Evolutionary conservation across 352 stramenopile genomes (phyloP), one percentile per base, ranked within the genome.

Genomic region (Phytophthora litchii): DNA sequence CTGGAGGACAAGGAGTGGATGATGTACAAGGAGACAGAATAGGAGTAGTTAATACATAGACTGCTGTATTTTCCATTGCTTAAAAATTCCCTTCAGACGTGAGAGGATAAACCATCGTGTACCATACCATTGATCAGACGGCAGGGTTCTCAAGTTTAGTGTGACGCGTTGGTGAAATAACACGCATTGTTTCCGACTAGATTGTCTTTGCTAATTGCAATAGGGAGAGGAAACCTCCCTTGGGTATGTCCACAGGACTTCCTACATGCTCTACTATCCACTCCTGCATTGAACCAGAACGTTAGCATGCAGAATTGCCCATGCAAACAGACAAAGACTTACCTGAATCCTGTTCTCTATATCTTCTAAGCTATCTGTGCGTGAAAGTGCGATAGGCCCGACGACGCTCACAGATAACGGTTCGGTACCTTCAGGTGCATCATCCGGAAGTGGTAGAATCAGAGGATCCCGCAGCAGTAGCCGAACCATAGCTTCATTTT

Each of bases 1-100:
- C 66, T 89, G 25, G 76, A 87, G 45, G 67, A 85, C 31, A 87
- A 86, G 44, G 79, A 89, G 52, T 83, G 77, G 71, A 87, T 89
- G 79, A 89, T 87, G 76, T 86, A 80, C 45, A 89, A 84, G 60
- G 74, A 83, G 29, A 76, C 45, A 19, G 43, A 64, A 3, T 57
- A 76, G 23, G 23, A 27, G 48, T 44, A 59, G 36, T 11, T 43
- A 38, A 11, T 47, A 21, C 12, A 31, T 45, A 45, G 9, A 55
- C 45, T 47, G 42, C 50, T 23, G 47, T 32, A 21, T 37, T 51
- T 43, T 25, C 27, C 41, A 38, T 43, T 64, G 57, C 48, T 48
- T 44, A 57, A 55, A 5, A 27, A 27, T 27, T 27, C 5, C 23
- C 3, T 27, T 5, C 23, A 27, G 5, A 27, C 23, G 5, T 5